Evolutionary conservation across 1,284 basidiomycete species (phyloP).

Genomic region (Athelia sp.): DNA sequence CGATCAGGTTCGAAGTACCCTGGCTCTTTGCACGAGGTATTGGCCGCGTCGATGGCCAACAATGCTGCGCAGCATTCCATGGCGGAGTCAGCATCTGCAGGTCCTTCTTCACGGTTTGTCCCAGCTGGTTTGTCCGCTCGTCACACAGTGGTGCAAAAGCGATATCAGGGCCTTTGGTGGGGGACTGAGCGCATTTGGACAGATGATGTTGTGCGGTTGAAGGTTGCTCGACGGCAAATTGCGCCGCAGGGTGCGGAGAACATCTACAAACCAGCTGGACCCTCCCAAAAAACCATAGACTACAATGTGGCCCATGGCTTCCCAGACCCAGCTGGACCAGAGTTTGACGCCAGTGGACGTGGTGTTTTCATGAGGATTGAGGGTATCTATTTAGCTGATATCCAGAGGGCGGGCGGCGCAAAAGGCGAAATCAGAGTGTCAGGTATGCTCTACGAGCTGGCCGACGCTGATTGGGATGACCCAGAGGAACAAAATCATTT

Average conservation of each 20-base stretch:
- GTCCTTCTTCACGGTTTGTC: constrained; percentile 10
- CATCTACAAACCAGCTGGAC: constrained; percentile 56
- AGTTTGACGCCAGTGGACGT: constrained; percentile 51
- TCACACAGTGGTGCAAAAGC: constrained; percentile 39
- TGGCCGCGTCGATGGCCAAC: constrained; percentile 27
- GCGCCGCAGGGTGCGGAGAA: constrained; percentile 55
- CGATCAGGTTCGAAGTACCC: constrained; percentile 12
- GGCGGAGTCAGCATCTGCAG: not conserved
- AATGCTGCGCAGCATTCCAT: constrained; percentile 24
- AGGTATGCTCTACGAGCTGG: constrained; percentile 71
- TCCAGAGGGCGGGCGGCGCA: constrained; percentile 30
- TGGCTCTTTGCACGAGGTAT: constrained; percentile 23
- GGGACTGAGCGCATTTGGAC: constrained; percentile 86
- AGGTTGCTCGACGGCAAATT: constrained; percentile 57
- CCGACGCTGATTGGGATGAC: constrained; percentile 64
- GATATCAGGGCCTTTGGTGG: constrained; percentile 84
- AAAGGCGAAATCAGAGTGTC: constrained; percentile 57
- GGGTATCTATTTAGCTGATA: constrained; percentile 54
- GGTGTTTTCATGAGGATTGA: constrained; percentile 67
- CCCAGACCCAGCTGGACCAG: constrained; percentile 19
- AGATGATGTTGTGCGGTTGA: constrained; percentile 79
- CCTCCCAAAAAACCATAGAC: constrained; percentile 37
- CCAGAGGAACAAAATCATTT: constrained; percentile 14
- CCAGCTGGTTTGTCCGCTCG: constrained; percentile 13
- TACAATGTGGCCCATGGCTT: constrained; percentile 17